Evolutionary conservation across 305 asterid genomes (phyloP), one percentile per base, ranked within the genome.

Genomic region (Solanum hybrid): DNA sequence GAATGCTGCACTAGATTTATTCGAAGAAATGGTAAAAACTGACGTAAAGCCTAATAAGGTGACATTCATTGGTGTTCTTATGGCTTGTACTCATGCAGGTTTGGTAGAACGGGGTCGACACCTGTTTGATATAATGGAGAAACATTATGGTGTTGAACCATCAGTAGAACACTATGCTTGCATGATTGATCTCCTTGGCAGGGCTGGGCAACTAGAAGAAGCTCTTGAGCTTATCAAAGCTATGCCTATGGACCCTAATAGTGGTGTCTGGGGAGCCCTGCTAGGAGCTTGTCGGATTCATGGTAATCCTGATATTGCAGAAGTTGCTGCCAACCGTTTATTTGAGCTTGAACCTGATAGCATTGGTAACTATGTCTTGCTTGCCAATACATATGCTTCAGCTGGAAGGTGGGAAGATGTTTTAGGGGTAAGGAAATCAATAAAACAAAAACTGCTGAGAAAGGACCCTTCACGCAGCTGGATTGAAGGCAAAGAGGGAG

Each of bases 211-310:
- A 77, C 91, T 97, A 64, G 91, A 95, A 27, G 95, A 95, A 88
- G 98, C 98, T 5, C 91, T 94, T 0, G 42, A 90, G n/a, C 92
- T 97, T 31, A 91, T 94, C 36, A 86, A 51, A 90, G 88, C 87
- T 10, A 95, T 96, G 99, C 96, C 96, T 5, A 89, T 93, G 89
- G 93, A 94, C 87, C 93, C 99, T 81, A 91, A 90, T 87, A 96
- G 96, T 1, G 91, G 96, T 56, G 89, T 95, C 4, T 96, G 98
- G 99, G 98, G 98, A 51, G 98, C 98, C 90, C 94, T 97, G 79
- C 95, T 97, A 5, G 98, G 95, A 79, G 94, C 97, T 24, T 94
- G 97, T 86, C 95, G 98, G 14, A 89, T 90, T 17, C 91, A 95
- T 73, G 91, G 89, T 27, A 93, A 96, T 85, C 91, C 96, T 17